These are phyloP conservation scores for Penicillium sp. DNA, from an alignment of 2,329 filamentous ascomycete genomes.

Conservation along the genomic window DNA sequence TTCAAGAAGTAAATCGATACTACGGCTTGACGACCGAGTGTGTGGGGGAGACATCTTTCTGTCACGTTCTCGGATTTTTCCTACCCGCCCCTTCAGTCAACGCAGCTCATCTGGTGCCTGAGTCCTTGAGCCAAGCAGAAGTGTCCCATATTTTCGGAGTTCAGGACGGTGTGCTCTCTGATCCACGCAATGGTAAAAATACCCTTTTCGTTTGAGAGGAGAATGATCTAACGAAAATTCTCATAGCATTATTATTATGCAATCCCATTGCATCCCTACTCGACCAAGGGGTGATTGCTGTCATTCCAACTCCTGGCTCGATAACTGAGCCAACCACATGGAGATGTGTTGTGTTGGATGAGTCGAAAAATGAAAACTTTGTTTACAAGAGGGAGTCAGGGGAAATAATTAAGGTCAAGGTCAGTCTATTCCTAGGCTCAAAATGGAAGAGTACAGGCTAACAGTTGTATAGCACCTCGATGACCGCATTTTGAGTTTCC, in stretches of 20 bases:
- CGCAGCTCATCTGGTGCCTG: constrained; percentile 22
- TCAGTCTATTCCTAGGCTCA: neutral
- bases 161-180: constrained; percentile 9
- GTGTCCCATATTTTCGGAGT: constrained; percentile 22
- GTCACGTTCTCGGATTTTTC: constrained; percentile 6
- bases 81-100: constrained; percentile 6
- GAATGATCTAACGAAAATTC: constrained; percentile 1
- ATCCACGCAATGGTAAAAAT: constrained; percentile 18
- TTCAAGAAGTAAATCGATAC: constrained; percentile 7
- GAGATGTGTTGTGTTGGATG: constrained; percentile 16
- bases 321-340: constrained; percentile 8
- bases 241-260: neutral
- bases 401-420: constrained; percentile 9
- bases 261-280: constrained; percentile 9
- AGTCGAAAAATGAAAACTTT: constrained; percentile 5
- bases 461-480: constrained; percentile 17
- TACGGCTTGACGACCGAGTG: neutral
- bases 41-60: neutral
- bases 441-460: neutral
- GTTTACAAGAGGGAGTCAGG: neutral
- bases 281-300: constrained; percentile 15
- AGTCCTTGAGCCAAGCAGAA: constrained; percentile 11
- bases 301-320: constrained; percentile 16
- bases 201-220: constrained; percentile 5
- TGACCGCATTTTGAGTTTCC: constrained; percentile 14